These are phyloP conservation scores for Trichoderma harzianum DNA, from an alignment of 2,329 filamentous ascomycete species.

Conservation along the genomic window DNA sequence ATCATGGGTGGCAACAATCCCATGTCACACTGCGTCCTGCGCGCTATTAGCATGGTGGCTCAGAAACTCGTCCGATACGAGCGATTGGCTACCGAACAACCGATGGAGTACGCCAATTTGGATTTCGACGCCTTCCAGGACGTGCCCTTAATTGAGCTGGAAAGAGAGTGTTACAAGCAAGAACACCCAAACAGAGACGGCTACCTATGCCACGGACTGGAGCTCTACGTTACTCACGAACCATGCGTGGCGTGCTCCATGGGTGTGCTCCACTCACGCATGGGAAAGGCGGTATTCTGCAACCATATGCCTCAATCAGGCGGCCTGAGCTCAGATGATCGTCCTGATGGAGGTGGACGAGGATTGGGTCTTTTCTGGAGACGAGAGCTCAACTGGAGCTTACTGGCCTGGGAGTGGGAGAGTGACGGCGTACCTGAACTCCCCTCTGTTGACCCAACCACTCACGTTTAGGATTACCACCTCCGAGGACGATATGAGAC, in stretches of 20 bases:
- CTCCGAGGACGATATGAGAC: conserved; percentile 38
- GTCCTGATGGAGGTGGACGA: conserved; percentile 52
- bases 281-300: conserved; percentile 79
- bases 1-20: conserved; percentile 61
- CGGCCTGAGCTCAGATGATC: conserved; percentile 75
- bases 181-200: conserved; percentile 70
- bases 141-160: conserved; percentile 63
- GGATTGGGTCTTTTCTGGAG: conserved; percentile 69
- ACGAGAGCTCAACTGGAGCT: conserved; percentile 80
- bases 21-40: conserved; percentile 73
- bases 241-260: conserved; percentile 96
- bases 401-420: conserved; percentile 76
- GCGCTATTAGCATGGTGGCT: conserved; percentile 80
- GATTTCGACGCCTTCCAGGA: conserved; percentile 65
- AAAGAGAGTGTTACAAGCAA: conserved; percentile 58
- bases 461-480: conserved; percentile 50
- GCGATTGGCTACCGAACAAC: conserved; percentile 38
- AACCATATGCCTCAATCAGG: conserved; percentile 77
- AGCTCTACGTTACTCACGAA: conserved; percentile 93
- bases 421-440: conserved; percentile 39
- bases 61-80: conserved; percentile 60
- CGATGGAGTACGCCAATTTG: conserved; percentile 39
- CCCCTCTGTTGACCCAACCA: conserved; percentile 44
- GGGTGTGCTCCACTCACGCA: conserved; percentile 91
- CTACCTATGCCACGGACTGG: conserved; percentile 90